Evolutionary conservation across 2,329 filamentous ascomycete species (phyloP), one percentile per base, ranked within the genome.

Genomic region (Sporothrix pallida): DNA sequence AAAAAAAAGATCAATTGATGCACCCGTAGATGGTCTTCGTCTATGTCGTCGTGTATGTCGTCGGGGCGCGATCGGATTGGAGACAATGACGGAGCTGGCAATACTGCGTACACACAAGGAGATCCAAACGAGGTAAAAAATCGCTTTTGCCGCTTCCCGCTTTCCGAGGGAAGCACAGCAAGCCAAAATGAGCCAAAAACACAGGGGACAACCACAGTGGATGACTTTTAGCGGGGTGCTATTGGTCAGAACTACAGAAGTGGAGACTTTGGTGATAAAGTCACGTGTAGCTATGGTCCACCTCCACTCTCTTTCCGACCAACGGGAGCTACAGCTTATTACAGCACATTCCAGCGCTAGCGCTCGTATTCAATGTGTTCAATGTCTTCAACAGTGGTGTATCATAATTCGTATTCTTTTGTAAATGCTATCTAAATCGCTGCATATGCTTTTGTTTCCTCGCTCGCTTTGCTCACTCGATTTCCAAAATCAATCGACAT

Each of bases 141-240:
- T 48, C 42, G 62, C 42, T 67, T 65, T 48, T 65, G n/a, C 62
- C 62, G 52, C 52, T 37, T 37, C 31, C 31, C 31, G 54, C 23
- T 26, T 48, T 67, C 62, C 20, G 13, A 26, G 37, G 52, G 42
- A 56, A 31, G 60, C 58, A 31, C n/a, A 42, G 44, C 56, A 42
- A 37, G 71, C 15, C 20, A 37, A 50, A 42, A 46, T 56, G 44
- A n/a, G 20, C 31, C 63, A 31, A 68, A 72, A 67, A 68, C 63
- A 17, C 62, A 69, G 44, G 44, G 62, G 62, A 67, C 62, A 67
- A 48, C 42, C 42, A 26, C 62, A 26, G 63, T 69, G 71, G 71
- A 72, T 72, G 71, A 72, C 71, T 69, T 69, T 72, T 72, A 20
- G 50, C 17, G 23, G 17, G 5, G 2, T 23, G 6, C 60, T 15